phyloP scores from a whole-genome alignment of 2,329 filamentous ascomycete genomes.

The Clonostachys rosea region DNA sequence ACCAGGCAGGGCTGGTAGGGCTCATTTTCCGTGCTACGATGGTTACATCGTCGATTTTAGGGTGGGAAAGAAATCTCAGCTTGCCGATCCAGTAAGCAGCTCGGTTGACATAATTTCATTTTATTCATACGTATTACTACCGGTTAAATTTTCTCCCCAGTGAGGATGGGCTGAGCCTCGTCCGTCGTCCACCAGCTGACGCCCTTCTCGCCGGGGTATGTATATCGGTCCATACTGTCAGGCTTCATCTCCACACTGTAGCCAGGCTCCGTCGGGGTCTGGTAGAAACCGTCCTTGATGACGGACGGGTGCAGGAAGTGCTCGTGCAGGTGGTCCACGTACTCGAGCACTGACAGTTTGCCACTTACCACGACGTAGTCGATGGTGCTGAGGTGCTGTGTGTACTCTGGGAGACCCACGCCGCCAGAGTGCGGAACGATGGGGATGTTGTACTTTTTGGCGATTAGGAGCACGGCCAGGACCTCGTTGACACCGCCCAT shows the following conservation, averaged over 20 bases:
- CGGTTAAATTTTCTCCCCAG: slow-evolving; percentile 49
- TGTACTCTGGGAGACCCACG: slow-evolving; percentile 89
- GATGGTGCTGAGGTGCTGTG: slow-evolving; percentile 86
- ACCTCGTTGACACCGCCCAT: slow-evolving; percentile 90
- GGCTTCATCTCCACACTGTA: slow-evolving; percentile 94
- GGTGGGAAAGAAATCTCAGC: too few species aligned
- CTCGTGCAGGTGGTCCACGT: slow-evolving; percentile 90
- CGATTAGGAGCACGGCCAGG: slow-evolving; percentile 82
- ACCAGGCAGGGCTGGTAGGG: too few species aligned
- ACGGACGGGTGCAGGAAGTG: slow-evolving; percentile 80
- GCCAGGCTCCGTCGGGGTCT: slow-evolving; percentile 75
- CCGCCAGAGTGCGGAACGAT: slow-evolving; percentile 88
- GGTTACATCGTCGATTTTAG: too few species aligned
- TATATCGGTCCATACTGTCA: slow-evolving; percentile 76
- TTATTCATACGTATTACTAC: neutral
- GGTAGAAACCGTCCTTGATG: slow-evolving; percentile 83
- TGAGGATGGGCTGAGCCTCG: slow-evolving; percentile 71
- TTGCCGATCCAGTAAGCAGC: too few species aligned
- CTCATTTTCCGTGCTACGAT: too few species aligned
- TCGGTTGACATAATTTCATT: neutral
- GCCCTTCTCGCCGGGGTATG: slow-evolving; percentile 71
- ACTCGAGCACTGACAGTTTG: slow-evolving; percentile 79
- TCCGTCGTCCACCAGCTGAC: slow-evolving; percentile 84
- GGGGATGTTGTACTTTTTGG: slow-evolving; percentile 72
- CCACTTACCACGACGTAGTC: slow-evolving; percentile 87